These are phyloP conservation scores for Serendipita sp. DNA, from an alignment of 768 basidiomycete genomes.

Conservation along the genomic window DNA sequence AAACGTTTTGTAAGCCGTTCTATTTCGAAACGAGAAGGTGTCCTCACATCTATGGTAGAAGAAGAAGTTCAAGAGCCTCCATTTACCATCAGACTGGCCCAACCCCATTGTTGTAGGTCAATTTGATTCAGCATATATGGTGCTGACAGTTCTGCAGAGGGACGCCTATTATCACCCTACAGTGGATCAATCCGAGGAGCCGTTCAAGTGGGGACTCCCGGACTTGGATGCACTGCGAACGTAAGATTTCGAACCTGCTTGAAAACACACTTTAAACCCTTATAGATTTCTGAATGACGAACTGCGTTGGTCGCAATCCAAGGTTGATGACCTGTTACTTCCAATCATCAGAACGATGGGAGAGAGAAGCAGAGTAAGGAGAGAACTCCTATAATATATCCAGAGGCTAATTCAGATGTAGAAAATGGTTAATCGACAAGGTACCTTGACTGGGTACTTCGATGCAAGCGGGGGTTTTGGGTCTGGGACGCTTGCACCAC, in stretches of 20 bases:
- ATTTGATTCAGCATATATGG: neutral
- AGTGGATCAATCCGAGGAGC: conserved; percentile 80
- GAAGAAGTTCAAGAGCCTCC: conserved; percentile 73
- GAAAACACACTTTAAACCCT: conserved; percentile 9
- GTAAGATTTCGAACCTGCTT: conserved; percentile 27
- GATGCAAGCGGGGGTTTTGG: conserved; percentile 39
- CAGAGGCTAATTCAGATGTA: too few relatives aligned
- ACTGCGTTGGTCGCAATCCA: conserved; percentile 61
- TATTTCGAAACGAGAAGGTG: conserved; percentile 1
- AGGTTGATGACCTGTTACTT: conserved; percentile 80
- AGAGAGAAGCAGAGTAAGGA: conserved; percentile 53
- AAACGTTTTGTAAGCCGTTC: conserved; percentile 59
- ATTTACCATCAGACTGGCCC: conserved; percentile 74
- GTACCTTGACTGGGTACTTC: conserved; percentile 59
- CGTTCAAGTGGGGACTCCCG: conserved; percentile 94
- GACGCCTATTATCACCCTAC: conserved; percentile 89
- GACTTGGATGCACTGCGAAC: conserved; percentile 81
- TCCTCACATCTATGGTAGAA: conserved; percentile 38
- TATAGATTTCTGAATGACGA: conserved; percentile 57
- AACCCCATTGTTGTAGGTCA: conserved; percentile 69
- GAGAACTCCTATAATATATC: conserved; percentile 31
- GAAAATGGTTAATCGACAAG: conserved; percentile 45
- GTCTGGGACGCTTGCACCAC: conserved; percentile 54
- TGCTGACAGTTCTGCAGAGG: conserved; percentile 29
- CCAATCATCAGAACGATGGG: conserved; percentile 85